Evolutionary conservation across 2,329 filamentous ascomycete species (phyloP), one percentile per base, ranked within the genome.

Genomic region (Saccharata proteae): DNA sequence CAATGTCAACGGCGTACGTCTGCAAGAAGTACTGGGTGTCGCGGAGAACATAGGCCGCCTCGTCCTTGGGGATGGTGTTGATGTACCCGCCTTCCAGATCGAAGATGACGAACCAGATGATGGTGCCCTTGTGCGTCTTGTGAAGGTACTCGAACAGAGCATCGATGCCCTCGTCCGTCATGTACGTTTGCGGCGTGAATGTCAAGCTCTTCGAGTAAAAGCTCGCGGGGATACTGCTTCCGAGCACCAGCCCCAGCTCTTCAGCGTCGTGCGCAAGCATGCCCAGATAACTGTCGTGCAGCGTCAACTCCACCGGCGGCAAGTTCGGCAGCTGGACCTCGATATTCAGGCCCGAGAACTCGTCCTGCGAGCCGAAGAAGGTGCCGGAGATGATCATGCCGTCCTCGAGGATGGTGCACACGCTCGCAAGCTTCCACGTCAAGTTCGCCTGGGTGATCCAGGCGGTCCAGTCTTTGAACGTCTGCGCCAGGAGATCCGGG

Each of bases 121-220:
- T 42, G 4, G 44, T 46, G n/a, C 47, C 50, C 31, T 53, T 54
- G 35, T 53, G 43, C 3, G 45, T 35, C 9, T 33, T 38, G 24
- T 49, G 49, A 26, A 55, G 40, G 34, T 48, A 51, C 1, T 43
- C 16, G 39, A 56, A 55, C 1, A 56, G 38, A 6, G 47, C 43
- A 25, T 56, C 51, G 7, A 55, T 39, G 1, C 36, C 41, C 3
- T 36, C 39, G 24, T 53, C 47, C 2, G 49, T 37, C 20, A 55
- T 39, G 2, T 52, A 26, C n/a, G 52, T 46, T 15, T 49, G 35
- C 8, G 46, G 36, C 1, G 50, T 52, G 34, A 52, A 54, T 5
- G 48, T 46, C 6, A 53, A 39, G 4, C 44, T 47, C 31, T 55
- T 56, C 27, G 51, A 44, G 39, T 55, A 55, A 32, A 55, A 55